A percentile compares a stretch with the other conserved stretches of the same genome.
Evolutionary conservation across 805 yeast species (phyloP).

Genomic region (Wickerhamomyces rabaulensis): DNA sequence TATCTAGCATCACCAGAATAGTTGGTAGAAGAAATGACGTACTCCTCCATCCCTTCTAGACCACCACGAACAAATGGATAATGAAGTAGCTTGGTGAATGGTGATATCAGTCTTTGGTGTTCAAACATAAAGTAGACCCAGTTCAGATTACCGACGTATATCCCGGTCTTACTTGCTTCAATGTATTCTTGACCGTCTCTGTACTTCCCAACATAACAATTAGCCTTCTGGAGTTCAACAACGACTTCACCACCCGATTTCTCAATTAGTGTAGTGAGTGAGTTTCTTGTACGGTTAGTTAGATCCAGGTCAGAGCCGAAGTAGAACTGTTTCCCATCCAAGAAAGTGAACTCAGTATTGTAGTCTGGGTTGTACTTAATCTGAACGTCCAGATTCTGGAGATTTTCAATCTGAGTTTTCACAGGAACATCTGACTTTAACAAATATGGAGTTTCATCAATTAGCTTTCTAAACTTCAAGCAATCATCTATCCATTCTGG

Average conservation of each 20-base stretch:
- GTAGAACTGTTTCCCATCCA: slow-evolving; percentile 43
- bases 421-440: slow-evolving; percentile 8
- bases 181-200: slow-evolving; percentile 53
- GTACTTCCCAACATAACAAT: slow-evolving; percentile 57
- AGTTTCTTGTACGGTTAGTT: slow-evolving; percentile 34
- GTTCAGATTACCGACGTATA: slow-evolving; percentile 56
- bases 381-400: slow-evolving; percentile 13
- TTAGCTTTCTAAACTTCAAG: slow-evolving; percentile 42
- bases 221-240: slow-evolving; percentile 25
- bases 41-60: slow-evolving; percentile 47
- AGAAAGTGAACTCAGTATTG: slow-evolving; percentile 21
- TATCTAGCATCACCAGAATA: slow-evolving; percentile 81
- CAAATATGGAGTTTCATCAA: slow-evolving; percentile 51
- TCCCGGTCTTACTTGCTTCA: slow-evolving; percentile 34
- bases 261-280: slow-evolving; percentile 41
- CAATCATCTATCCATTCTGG: slow-evolving; percentile 83
- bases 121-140: slow-evolving; percentile 75
- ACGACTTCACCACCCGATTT: slow-evolving; percentile 51
- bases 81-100: slow-evolving; percentile 54
- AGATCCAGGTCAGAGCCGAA: slow-evolving; percentile 52
- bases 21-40: slow-evolving; percentile 65
- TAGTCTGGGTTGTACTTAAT: slow-evolving; percentile 7
- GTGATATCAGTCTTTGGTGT: slow-evolving; percentile 48
- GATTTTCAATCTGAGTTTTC: slow-evolving; percentile 4
- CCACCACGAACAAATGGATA: slow-evolving; percentile 55